phyloP scores from a whole-genome alignment of 805 yeast genomes.

The Kluyveromyces starmeri region DNA sequence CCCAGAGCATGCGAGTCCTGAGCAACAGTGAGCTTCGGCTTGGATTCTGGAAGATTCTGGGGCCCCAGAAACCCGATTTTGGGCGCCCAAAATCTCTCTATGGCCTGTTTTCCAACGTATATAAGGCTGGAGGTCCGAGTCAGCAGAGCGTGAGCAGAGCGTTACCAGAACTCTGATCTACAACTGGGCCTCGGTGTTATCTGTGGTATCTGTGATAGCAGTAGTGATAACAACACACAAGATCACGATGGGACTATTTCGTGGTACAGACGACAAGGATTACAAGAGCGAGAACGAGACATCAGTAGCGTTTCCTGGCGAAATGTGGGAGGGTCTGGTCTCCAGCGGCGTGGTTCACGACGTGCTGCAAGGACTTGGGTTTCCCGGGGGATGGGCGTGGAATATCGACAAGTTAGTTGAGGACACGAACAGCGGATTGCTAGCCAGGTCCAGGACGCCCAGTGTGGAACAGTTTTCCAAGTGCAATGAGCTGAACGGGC shows the following conservation, averaged over 20 bases:
- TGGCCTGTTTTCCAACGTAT: no score
- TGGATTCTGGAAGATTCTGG: no score
- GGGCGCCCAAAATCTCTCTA: no score
- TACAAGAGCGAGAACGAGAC: constrained; percentile 11
- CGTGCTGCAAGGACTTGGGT: constrained; percentile 18
- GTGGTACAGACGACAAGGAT: constrained; percentile 11
- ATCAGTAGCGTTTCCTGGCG: constrained; percentile 5
- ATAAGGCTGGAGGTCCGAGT: no score
- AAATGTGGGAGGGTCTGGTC: constrained; percentile 12
- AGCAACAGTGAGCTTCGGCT: no score
- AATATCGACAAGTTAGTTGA: constrained; percentile 13
- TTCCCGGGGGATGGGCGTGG: constrained; percentile 15
- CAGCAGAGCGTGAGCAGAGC: no score
- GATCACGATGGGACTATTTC: constrained; percentile 16
- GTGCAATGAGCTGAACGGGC: constrained; percentile 60
- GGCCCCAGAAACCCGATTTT: no score
- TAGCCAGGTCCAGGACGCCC: constrained; percentile 49
- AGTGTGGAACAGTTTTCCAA: constrained; percentile 46
- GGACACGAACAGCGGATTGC: constrained; percentile 5
- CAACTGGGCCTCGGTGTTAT: no score
- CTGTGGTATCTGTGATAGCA: no score
- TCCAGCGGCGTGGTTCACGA: constrained; percentile 18
- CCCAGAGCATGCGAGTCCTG: constrained; percentile 12
- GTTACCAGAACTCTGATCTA: no score
- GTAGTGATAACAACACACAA: no score